These are phyloP conservation scores for Lentinula novae-zelandiae DNA, from an alignment of 1,284 basidiomycete species.

Conservation along the genomic window DNA sequence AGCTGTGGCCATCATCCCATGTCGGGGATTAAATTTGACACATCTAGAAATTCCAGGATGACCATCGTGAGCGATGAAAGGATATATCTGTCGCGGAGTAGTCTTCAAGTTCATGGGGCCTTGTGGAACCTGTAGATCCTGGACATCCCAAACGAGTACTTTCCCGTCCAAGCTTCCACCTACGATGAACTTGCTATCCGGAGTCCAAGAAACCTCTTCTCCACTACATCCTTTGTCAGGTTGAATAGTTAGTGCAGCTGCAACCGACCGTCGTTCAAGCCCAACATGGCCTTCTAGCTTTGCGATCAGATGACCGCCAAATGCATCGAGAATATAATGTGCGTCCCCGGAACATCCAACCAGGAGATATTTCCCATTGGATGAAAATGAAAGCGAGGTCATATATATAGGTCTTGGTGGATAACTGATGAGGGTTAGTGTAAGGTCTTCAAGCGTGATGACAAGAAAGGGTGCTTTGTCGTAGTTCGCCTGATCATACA, in stretches of 20 bases:
- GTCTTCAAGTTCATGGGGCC: constrained; percentile 52
- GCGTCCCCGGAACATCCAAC: constrained; percentile 90
- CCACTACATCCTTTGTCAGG: constrained; percentile 78
- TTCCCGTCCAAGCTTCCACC: constrained; percentile 82
- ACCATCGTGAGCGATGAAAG: constrained; percentile 62
- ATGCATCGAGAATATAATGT: constrained; percentile 92
- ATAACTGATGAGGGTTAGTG: constrained; percentile 66
- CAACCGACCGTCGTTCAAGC: constrained; percentile 64
- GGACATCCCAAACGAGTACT: constrained; percentile 78
- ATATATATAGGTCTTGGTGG: constrained; percentile 88
- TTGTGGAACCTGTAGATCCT: constrained; percentile 47
- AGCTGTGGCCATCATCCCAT: constrained; percentile 85
- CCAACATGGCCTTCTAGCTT: constrained; percentile 83
- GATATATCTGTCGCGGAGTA: constrained; percentile 49
- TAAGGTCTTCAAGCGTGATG: constrained; percentile 79
- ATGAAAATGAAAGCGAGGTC: constrained; percentile 89
- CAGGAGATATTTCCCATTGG: constrained; percentile 86
- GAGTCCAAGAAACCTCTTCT: constrained; percentile 90
- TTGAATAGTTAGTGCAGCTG: constrained; percentile 55
- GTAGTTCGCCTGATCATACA: constrained; percentile 88
- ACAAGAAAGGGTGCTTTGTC: constrained; percentile 90
- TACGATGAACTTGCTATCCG: constrained; percentile 85
- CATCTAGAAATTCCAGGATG: constrained; percentile 82
- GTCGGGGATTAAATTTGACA: constrained; percentile 84
- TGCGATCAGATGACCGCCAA: constrained; percentile 76